Evolutionary conservation across 2,329 filamentous ascomycete species (phyloP), one percentile per base, ranked within the genome.

Genomic region (Colletotrichum euphorbiae): DNA sequence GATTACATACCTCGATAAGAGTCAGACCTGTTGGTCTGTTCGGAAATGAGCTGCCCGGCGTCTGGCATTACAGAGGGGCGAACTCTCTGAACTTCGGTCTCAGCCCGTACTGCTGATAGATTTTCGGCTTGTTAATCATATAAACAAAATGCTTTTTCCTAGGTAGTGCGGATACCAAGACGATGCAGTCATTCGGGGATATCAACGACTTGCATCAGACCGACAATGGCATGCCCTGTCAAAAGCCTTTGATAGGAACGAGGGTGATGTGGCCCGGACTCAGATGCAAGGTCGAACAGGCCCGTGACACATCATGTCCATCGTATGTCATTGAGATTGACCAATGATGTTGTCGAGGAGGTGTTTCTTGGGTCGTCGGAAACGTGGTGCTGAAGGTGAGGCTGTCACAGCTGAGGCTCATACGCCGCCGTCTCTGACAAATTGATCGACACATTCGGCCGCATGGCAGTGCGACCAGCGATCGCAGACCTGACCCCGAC

Each of bases 401-500:
- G 66, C 66, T 66, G 66, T 45, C 48, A 54, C 46, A 56, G 55
- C 50, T 66, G 38, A 38, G 17, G 31, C 31, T 51, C 24, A 31
- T 19, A 40, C 21, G 38, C 52, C 46, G 28, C 21, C 45, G 13
- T 31, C 21, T 8, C 9, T 42, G 58, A 33, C 21, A 60, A 61
- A 69, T 66, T 38, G 61, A 60, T 69, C 55, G 55, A 59, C 60
- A 31, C n/a, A 11, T 50, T 54, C 36, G 43, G 58, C 58, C 50
- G 33, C 58, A 56, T 56, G 21, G 15, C 24, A 15, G 36, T 13
- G 57, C 50, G 36, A 28, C 54, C 48, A 19, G 66, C 61, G 61
- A 66, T 66, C 54, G 48, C 17, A 42, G 19, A 59, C 15, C 52
- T 19, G 17, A 36, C 11, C 40, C 31, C 51, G 31, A 15, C 12